phyloP scores from a whole-genome alignment of 1,284 basidiomycete genomes.

The Malassezia restricta region DNA sequence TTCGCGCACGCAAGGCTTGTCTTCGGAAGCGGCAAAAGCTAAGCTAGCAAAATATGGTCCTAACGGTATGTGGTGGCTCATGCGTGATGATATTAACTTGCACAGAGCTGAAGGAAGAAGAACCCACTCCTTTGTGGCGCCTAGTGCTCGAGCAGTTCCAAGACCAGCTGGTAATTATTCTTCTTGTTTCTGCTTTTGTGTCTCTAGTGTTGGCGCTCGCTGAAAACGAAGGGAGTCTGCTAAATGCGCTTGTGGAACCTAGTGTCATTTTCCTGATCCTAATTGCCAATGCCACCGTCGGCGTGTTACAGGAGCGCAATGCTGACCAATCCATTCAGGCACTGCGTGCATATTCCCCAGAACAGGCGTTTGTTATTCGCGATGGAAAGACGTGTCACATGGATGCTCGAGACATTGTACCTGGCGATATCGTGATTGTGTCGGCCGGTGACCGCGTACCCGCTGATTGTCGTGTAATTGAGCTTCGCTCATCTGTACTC shows the following conservation, averaged over 20 bases:
- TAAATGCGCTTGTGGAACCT: conserved; percentile 41
- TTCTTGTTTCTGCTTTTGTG: conserved; percentile 41
- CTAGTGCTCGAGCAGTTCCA: conserved; percentile 91
- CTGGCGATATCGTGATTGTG: conserved; percentile 40
- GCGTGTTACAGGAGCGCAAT: conserved; percentile 44
- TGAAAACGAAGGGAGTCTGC: conserved; percentile 36
- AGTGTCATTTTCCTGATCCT: conserved; percentile 45
- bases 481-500: conserved; percentile 36
- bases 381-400: conserved; percentile 23
- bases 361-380: conserved; percentile 36
- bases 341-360: conserved; percentile 41
- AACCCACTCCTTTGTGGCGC: conserved; percentile 77
- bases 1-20: conserved; percentile 29
- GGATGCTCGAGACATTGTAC: conserved; percentile 33
- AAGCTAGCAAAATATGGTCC: conserved; percentile 23
- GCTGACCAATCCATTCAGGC: conserved; percentile 45
- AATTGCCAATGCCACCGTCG: conserved; percentile 43
- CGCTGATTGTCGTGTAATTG: conserved; percentile 39
- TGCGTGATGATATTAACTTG: neutral
- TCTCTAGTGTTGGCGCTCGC: conserved; percentile 41
- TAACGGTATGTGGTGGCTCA: conserved; percentile 18
- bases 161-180: conserved; percentile 44
- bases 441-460: conserved; percentile 44
- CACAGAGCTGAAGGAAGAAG: conserved; percentile 67
- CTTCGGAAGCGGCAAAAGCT: conserved; percentile 22